phyloP scores from a whole-genome alignment of 768 basidiomycete species.

The Boletus pseudo-olivaceus region DNA sequence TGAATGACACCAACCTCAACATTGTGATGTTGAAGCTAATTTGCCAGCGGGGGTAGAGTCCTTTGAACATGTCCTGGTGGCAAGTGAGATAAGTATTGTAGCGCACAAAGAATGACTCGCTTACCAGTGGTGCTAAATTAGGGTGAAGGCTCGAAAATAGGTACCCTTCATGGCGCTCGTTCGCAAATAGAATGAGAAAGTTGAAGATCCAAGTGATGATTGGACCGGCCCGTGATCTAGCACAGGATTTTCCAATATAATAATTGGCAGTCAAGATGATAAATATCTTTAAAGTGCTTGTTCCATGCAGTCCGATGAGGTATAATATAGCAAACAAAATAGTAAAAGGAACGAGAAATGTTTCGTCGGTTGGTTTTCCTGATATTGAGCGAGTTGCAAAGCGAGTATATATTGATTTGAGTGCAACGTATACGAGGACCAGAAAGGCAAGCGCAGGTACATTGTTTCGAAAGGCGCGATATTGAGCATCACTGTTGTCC shows the following conservation, averaged over 20 bases:
- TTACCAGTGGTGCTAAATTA: conserved; percentile 57
- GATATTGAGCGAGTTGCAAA: conserved; percentile 21
- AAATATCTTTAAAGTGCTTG: conserved; percentile 74
- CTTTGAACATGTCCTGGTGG: conserved; percentile 60
- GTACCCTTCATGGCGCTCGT: conserved; percentile 76
- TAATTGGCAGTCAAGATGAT: conserved; percentile 71
- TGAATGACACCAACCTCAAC: conserved; percentile 89
- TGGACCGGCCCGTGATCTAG: conserved; percentile 44
- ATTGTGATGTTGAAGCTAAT: conserved; percentile 95
- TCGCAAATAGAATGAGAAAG: conserved; percentile 64
- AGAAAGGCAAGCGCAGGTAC: conserved; percentile 57
- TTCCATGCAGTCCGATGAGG: conserved; percentile 75
- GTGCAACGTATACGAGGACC: conserved; percentile 48
- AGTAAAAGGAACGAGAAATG: conserved; percentile 54
- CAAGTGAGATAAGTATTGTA: conserved; percentile 9
- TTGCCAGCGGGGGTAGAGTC: conserved; percentile 90
- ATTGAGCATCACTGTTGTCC: conserved; percentile 94
- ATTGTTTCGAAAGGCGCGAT: conserved; percentile 81
- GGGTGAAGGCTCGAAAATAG: conserved; percentile 55
- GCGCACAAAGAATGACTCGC: conserved; percentile 21
- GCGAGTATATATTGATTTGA: conserved; percentile 50
- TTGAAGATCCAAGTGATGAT: conserved; percentile 78
- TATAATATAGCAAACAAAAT: conserved; percentile 59
- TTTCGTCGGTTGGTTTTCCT: conserved; percentile 25
- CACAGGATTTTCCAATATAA: conserved; percentile 46